phyloP scores from a whole-genome alignment of 2,329 filamentous ascomycete genomes.

The Nigrospora oryzae region DNA sequence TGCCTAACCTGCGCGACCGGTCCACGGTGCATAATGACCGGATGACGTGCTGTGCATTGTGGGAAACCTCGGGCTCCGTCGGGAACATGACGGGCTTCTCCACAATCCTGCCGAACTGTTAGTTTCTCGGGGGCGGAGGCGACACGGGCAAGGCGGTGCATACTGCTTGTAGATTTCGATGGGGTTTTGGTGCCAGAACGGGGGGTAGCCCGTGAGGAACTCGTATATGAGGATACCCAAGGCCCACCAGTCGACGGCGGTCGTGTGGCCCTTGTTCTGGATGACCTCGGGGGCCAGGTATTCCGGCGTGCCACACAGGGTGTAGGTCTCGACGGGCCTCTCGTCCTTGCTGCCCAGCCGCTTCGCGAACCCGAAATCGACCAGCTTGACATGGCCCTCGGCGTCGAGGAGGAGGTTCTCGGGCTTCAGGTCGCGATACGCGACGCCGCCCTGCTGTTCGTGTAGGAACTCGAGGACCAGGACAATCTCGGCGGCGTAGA shows the following conservation, averaged over 20 bases:
- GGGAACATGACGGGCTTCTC: conserved; percentile 72
- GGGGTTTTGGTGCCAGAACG: conserved; percentile 80
- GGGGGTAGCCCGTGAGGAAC: conserved; percentile 76
- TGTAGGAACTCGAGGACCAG: conserved; percentile 75
- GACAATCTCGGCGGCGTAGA: conserved; percentile 79
- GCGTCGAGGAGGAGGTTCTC: conserved; percentile 74
- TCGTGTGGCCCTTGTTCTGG: conserved; percentile 68
- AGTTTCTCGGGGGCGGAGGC: conserved; percentile 1
- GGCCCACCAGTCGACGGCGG: conserved; percentile 82
- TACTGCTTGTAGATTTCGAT: conserved; percentile 80
- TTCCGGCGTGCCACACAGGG: conserved; percentile 74
- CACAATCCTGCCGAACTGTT: conserved; percentile 52
- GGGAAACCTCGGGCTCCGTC: conserved; percentile 53
- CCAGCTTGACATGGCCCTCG: conserved; percentile 72
- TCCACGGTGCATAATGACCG: conserved; percentile 70
- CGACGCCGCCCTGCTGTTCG: conserved; percentile 67
- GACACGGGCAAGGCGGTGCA: conserved; percentile 14
- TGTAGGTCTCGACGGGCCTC: conserved; percentile 62
- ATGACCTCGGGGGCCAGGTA: conserved; percentile 82
- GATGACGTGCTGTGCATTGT: conserved; percentile 67
- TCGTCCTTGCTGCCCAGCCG: conserved; percentile 52
- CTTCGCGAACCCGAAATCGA: conserved; percentile 83
- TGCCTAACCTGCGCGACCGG: conserved; percentile 68
- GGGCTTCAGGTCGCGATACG: conserved; percentile 75
- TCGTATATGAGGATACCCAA: conserved; percentile 78